These are phyloP conservation scores for Delonix regia DNA, from an alignment of 306 rosid genomes.

Conservation along the genomic window DNA sequence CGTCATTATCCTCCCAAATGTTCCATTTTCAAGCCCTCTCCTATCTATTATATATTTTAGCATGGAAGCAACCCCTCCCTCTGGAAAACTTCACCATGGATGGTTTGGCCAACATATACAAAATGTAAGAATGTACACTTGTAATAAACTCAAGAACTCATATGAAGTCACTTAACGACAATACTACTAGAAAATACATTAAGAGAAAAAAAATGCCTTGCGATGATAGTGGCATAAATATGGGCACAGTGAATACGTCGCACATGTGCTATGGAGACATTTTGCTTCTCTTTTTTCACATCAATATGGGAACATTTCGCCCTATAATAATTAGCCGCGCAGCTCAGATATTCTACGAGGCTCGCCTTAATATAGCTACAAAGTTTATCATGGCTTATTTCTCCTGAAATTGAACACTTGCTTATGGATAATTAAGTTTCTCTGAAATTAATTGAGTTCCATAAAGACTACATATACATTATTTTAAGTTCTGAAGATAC, in stretches of 20 bases:
- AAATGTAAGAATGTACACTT: not conserved
- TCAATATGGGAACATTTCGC: slow-evolving; percentile 10
- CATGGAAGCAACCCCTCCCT: too few relatives aligned
- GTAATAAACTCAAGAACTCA: slow-evolving; percentile 10
- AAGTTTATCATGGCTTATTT: not conserved
- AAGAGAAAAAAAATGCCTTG: not conserved
- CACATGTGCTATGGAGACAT: slow-evolving; percentile 17
- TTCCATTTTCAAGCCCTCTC: slow-evolving; percentile 51
- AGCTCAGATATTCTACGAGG: slow-evolving; percentile 29
- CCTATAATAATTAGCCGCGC: not conserved
- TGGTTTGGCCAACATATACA: not conserved
- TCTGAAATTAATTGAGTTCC: not conserved
- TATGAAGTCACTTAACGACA: not conserved
- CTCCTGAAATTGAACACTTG: slow-evolving; percentile 11
- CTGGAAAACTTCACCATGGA: not conserved
- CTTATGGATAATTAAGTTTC: not conserved
- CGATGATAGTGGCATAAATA: too few relatives aligned
- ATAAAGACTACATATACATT: not conserved
- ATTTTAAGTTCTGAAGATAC: not conserved
- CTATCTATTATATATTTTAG: not conserved
- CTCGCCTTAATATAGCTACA: not conserved
- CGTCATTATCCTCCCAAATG: slow-evolving; percentile 64
- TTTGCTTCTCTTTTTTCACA: slow-evolving; percentile 2
- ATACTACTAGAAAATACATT: not conserved
- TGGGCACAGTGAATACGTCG: not conserved